A percentile compares a stretch with the other conserved stretches of the same genome.
Conservation (phyloP, 306 rosid species). For the Rosa chinensis region DNA sequence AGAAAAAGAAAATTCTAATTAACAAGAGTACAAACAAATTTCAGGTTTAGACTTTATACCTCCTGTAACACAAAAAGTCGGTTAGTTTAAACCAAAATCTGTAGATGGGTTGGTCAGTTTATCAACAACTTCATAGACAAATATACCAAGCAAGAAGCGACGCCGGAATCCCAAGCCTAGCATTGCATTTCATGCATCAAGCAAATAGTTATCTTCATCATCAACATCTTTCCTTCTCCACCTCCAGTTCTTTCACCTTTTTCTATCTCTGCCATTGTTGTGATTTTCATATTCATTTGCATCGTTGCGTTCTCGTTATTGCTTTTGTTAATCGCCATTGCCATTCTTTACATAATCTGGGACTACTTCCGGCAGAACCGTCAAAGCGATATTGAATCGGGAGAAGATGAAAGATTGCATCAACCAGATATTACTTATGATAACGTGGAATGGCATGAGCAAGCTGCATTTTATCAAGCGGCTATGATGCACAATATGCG, state of each 20-base stretch:
- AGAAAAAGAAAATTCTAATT: too few relatives aligned
- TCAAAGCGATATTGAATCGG: slow-evolving; percentile 10
- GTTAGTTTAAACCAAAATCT: background rate
- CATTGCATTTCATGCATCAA: background rate
- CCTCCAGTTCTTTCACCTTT: background rate
- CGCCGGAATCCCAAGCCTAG: background rate
- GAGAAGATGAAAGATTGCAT: background rate
- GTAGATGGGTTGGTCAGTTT: background rate
- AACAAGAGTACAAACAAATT: background rate
- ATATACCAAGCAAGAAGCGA: background rate
- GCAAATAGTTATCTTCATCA: background rate
- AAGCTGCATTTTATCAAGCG: background rate
- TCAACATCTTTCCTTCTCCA: background rate
- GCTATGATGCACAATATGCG: background rate
- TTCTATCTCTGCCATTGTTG: background rate
- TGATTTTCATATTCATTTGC: background rate
- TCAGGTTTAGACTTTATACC: background rate
- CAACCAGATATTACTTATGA: background rate
- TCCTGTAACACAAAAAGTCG: background rate
- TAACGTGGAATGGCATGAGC: background rate
- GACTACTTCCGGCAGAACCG: background rate
- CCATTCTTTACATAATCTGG: background rate
- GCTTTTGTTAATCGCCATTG: background rate
- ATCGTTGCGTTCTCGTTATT: background rate
- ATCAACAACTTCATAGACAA: background rate